phyloP scores from a whole-genome alignment of 2,329 filamentous ascomycete genomes.

The Trichoderma sp. region DNA sequence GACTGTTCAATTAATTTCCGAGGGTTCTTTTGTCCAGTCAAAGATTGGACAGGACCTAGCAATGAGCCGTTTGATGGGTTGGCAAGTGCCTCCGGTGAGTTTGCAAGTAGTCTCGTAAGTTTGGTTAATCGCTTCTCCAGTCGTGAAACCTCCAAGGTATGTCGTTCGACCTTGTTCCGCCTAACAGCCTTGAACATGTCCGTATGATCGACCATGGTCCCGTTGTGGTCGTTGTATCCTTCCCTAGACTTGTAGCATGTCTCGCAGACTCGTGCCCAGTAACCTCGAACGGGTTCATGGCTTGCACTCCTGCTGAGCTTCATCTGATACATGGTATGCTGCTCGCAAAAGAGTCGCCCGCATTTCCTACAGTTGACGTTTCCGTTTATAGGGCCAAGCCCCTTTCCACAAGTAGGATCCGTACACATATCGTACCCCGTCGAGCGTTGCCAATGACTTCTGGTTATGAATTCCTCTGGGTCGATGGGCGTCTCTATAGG shows the following conservation, averaged over 20 bases:
- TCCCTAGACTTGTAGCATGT: slow-evolving; percentile 98
- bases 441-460: slow-evolving; percentile 82
- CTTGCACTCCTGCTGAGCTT: slow-evolving; percentile 85
- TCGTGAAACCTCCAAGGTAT: slow-evolving; percentile 82
- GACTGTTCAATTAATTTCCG: slow-evolving; percentile 85
- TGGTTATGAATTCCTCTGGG: slow-evolving; percentile 85
- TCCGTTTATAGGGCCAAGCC: slow-evolving; percentile 74
- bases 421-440: slow-evolving; percentile 76
- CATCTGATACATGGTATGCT: slow-evolving; percentile 99
- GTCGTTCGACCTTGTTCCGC: slow-evolving; percentile 75
- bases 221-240: slow-evolving; percentile 88
- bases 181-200: slow-evolving; percentile 68
- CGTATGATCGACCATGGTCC: slow-evolving; percentile 69
- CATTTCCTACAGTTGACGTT: slow-evolving; percentile 93
- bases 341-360: slow-evolving; percentile 90
- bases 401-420: slow-evolving; percentile 80
- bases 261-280: slow-evolving; percentile 95
- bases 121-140: slow-evolving; percentile 90
- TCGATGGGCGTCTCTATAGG: slow-evolving; percentile 54
- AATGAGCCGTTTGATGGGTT: slow-evolving; percentile 50
- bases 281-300: slow-evolving; percentile 84
- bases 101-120: slow-evolving; percentile 78
- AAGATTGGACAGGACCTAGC: slow-evolving; percentile 58
- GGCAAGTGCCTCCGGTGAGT: slow-evolving; percentile 64
- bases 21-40: slow-evolving; percentile 69